Evolutionary conservation across 2,329 filamentous ascomycete species (phyloP), one percentile per base, ranked within the genome.

Genomic region (Fonsecaea multimorphosa): DNA sequence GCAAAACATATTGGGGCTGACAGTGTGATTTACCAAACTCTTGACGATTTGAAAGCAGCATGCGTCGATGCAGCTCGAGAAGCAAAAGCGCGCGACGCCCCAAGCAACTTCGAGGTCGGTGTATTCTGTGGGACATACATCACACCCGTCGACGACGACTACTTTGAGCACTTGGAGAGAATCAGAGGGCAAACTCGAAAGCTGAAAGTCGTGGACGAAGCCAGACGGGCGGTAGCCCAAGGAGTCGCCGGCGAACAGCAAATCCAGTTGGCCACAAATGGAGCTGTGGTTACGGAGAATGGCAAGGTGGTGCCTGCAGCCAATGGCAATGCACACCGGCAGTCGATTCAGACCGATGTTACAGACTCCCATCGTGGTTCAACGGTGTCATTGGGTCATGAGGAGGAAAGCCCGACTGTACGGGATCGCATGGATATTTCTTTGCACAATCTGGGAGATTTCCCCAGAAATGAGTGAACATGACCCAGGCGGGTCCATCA

Each of bases 91-190:
- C 81, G 36, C 76, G 86, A 72, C 82, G 82, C 8, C 81, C 80
- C 79, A 3, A 72, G 85, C 69, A 82, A 89, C 62, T 97, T 97
- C 71, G 94, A 98, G 76, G 88, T 96, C 1, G 93, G 94, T 61
- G 93, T 97, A 8, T 97, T 98, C 81, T 92, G 89, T 74, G 94
- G 94, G 53, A 87, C 88, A 69, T 97, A 97, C 78, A 84, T 91
- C 67, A 97, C 94, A 0, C 87, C 87, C 0, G 90, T 97, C 1
- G 86, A 89, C 1, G 85, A 88, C 6, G 88, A 86, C 40, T 97
- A 97, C 79, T 95, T 97, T 72, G 87, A 91, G 70, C 91, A 92
- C 73, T 83, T 96, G 4, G 89, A 91, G 78, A 81, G 84, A 65
- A 79, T 93, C 19, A 84, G 91, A 60, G 90, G 89, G 54, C 88